phyloP scores from a whole-genome alignment of 805 yeast species.

The Clavispora santaluciae region DNA sequence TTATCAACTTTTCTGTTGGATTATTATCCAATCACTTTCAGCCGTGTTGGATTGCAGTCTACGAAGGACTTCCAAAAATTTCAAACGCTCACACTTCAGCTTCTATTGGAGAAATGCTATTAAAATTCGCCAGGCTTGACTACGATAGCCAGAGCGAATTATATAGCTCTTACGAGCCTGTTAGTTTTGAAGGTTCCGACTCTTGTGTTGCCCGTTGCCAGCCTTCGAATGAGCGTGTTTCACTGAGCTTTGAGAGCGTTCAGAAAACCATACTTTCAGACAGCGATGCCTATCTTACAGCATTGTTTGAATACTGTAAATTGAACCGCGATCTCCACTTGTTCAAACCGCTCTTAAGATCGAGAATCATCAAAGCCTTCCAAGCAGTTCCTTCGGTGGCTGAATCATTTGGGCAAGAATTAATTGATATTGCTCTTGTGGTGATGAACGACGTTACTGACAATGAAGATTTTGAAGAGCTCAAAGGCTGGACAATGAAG shows the following conservation, averaged over 20 bases:
- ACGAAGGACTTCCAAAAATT: slow-evolving; percentile 52
- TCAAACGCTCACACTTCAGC: slow-evolving; percentile 26
- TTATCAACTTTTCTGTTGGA: slow-evolving; percentile 49
- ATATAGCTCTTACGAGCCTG: slow-evolving; percentile 9
- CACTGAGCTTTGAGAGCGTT: slow-evolving; percentile 32
- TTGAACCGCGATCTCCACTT: slow-evolving; percentile 29
- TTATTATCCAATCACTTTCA: slow-evolving; percentile 68
- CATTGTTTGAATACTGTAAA: slow-evolving; percentile 37
- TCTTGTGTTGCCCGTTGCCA: slow-evolving; percentile 28
- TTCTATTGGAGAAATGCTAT: slow-evolving; percentile 53
- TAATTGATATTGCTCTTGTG: slow-evolving; percentile 46
- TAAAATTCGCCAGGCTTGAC: slow-evolving; percentile 26
- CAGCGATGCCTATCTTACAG: slow-evolving; percentile 28
- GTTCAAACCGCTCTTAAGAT: slow-evolving; percentile 45
- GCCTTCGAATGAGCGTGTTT: slow-evolving; percentile 43
- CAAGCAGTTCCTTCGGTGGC: slow-evolving; percentile 59
- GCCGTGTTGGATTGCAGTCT: slow-evolving; percentile 80
- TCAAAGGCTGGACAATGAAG: slow-evolving; percentile 38
- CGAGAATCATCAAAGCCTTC: slow-evolving; percentile 55
- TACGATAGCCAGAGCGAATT: slow-evolving; percentile 14
- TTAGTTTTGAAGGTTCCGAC: slow-evolving; percentile 4
- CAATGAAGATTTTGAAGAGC: slow-evolving; percentile 17
- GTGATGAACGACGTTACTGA: slow-evolving; percentile 35
- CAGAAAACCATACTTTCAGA: slow-evolving; percentile 18
- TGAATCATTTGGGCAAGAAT: slow-evolving; percentile 52